Evolutionary conservation across 345 rosid genomes (phyloP), one percentile per base, ranked within the genome.

Genomic region (Syzygium grande): DNA sequence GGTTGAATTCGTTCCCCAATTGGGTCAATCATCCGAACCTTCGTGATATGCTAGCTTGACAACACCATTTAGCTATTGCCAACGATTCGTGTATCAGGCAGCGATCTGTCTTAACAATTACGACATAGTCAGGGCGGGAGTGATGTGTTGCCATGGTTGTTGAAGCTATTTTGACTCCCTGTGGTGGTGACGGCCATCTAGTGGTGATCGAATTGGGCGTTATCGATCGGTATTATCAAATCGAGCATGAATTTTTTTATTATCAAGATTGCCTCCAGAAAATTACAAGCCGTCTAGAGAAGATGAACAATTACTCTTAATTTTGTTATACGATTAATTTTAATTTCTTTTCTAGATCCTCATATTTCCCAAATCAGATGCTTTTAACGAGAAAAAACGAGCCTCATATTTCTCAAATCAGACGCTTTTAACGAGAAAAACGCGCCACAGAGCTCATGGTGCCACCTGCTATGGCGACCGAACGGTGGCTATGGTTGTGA

Each of bases 221-320:
- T 5, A 1, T 8, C 23, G 0, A 17, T 16, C 1, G 12, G 23
- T n/a, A 0, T 9, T 7, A 17, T 12, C 43, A 9, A 68, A 30
- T 38, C 46, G 17, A 43, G 23, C 16, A 17, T 4, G 46, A 30
- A 4, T 30, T 34, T 29, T 29, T 68, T 68, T 17, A 17, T 30
- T 2, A 15, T 2, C 3, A 30, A 65, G 23, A 30, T 17, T 6
- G 21, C 43, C 23, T 30, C 43, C 17, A 2, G 43, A 30, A 68
- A 30, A 30, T 68, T 38, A 17, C 23, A 7, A 9, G 22, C 9
- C 4, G 2, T 16, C 78, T 3, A 2, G 43, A 30, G 11, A 3
- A 22, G 23, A n/a, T 16, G 78, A 30, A 65, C 8, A 34, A 16
- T 17, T 3, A 29, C 38, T n/a, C 2, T 29, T 6, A 29, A 65